Base-by-base conservation (phyloP, 768 basidiomycete genomes). In the Russula lepida region DNA sequence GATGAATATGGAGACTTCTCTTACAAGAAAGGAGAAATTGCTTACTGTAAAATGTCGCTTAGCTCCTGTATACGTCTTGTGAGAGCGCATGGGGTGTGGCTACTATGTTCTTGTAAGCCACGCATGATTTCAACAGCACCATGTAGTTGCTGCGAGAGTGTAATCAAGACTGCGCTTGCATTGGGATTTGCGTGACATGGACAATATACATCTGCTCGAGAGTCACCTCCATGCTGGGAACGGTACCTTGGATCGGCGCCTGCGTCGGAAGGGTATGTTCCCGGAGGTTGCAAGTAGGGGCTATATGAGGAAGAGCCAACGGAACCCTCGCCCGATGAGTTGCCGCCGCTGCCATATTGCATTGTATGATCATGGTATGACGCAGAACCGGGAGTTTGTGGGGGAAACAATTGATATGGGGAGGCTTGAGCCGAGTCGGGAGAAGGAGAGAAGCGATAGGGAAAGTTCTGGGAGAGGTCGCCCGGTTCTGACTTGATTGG, bases 401-500 rank as follows among this genome's bases (percentile, higher is more conserved):
- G 62, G 21, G 62, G 65, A 47, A 56, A 68, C 43, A 67, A 41
- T 28, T 66, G 60, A 48, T 67, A 67, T 13, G 67, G 65, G 17
- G 67, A 68, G 12, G 67, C 66, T 19, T 59, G 57, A 47, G 62
- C 54, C 9, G 67, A 66, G 52, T 66, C 65, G 5, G 67, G 67
- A 19, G 67, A 68, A 12, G 67, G 66, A 25, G 67, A 66, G 50
- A 68, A 64, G 35, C 67, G 67, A 39, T 68, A 67, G n/a, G 64
- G 66, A 59, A 65, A 68, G 47, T 28, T 56, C 25, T 60, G 68
- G 23, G 43, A 58, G 43, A 56, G 54, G 48, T 60, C 64, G 21
- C 63, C 64, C 8, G 60, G 66, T 54, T 66, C 66, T 15, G 66
- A 61, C 54, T 66, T 88, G 73, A 86, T 85, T 58, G 83, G 83